These are phyloP conservation scores for Termitomyces titanicus DNA, from an alignment of 768 basidiomycete genomes.

Conservation along the genomic window DNA sequence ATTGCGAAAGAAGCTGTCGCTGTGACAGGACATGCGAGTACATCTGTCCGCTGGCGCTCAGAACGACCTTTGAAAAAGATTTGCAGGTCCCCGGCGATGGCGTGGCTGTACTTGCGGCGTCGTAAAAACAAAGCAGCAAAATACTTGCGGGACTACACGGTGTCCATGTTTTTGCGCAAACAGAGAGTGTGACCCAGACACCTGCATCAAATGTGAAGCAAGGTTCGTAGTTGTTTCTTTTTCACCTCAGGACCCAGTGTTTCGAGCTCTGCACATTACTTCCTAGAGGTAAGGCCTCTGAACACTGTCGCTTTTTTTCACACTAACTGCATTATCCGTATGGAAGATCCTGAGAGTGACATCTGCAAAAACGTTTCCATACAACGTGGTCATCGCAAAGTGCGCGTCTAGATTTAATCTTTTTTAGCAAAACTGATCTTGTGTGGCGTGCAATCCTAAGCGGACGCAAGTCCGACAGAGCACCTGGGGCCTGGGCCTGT, in stretches of 20 bases:
- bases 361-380: constrained; percentile 48
- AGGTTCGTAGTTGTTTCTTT: constrained; percentile 30
- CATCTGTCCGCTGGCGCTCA: constrained; percentile 16
- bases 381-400: constrained; percentile 43
- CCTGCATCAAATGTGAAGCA: constrained; percentile 51
- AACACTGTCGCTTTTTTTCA: not conserved
- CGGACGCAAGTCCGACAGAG: constrained; percentile 39
- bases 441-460: constrained; percentile 21
- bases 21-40: constrained; percentile 49
- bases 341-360: constrained; percentile 24
- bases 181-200: constrained; percentile 67
- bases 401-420: constrained; percentile 13
- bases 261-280: not conserved
- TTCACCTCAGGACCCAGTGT: not conserved
- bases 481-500: constrained; percentile 53
- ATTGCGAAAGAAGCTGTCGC: constrained; percentile 54
- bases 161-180: constrained; percentile 51
- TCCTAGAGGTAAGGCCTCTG: constrained; percentile 17
- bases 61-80: not conserved
- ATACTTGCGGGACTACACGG: constrained; percentile 31
- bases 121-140: constrained; percentile 18
- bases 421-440: not conserved
- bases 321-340: not conserved
- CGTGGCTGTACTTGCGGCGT: constrained; percentile 59
- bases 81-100: constrained; percentile 53